Percentiles rank a stretch among this genome's conserved stretches.
phyloP scores from a whole-genome alignment of 2,329 filamentous ascomycete species.

The Trichoderma cornu-damae region DNA sequence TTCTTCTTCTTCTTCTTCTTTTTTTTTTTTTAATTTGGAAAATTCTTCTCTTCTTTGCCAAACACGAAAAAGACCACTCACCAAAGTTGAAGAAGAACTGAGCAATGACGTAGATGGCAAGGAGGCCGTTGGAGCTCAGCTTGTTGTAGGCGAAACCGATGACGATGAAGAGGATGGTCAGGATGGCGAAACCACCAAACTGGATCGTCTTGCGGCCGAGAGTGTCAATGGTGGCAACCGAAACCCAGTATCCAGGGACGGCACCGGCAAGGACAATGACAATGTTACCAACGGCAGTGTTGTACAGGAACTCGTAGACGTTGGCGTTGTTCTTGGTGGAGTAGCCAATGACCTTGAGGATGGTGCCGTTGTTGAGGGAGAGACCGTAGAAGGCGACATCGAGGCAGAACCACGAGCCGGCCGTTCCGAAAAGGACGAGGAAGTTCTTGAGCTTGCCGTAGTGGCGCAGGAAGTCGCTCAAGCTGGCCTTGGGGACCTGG shows the following conservation, averaged over 20 bases:
- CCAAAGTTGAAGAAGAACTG: conserved; percentile 58
- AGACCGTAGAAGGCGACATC: conserved; percentile 60
- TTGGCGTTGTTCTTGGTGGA: conserved; percentile 43
- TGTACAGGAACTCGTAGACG: conserved; percentile 66
- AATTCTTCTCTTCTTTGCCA: no score
- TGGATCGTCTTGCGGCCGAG: conserved; percentile 75
- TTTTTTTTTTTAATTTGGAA: not conserved
- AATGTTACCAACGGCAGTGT: conserved; percentile 71
- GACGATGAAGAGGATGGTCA: conserved; percentile 56
- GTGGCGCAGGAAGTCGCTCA: conserved; percentile 64
- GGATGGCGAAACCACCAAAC: conserved; percentile 55
- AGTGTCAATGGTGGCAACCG: conserved; percentile 67
- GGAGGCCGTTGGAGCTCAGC: conserved; percentile 47
- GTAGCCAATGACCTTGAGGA: conserved; percentile 68
- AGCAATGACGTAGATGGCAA: conserved; percentile 52
- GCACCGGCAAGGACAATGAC: conserved; percentile 74
- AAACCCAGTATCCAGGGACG: conserved; percentile 78
- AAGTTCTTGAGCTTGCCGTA: conserved; percentile 68
- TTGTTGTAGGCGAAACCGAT: conserved; percentile 60
- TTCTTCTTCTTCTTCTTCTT: not conserved
- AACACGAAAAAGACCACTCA: conserved; percentile 18
- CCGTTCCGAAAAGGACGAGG: conserved; percentile 69
- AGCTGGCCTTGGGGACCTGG: conserved; percentile 64
- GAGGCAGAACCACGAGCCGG: conserved; percentile 78
- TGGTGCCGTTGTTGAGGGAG: conserved; percentile 69